These are phyloP conservation scores for Amaranthus hypochondriacus DNA, from an alignment of 148 eudicot species.

Conservation along the genomic window DNA sequence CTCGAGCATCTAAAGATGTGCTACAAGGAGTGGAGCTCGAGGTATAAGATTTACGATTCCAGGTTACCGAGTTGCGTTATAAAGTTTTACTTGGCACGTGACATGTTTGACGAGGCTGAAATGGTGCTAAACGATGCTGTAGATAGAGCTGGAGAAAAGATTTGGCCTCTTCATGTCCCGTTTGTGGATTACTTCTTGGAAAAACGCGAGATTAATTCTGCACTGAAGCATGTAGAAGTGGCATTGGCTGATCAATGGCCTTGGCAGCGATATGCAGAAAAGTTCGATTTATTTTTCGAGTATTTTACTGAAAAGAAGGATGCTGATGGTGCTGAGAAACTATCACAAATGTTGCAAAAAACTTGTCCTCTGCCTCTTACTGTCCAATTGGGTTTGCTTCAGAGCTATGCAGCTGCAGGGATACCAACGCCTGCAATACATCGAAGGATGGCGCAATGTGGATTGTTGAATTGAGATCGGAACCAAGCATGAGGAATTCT, in stretches of 20 bases:
- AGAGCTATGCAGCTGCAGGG: slow-evolving; percentile 51
- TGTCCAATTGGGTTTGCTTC: slow-evolving; percentile 42
- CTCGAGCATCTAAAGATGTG: slow-evolving; percentile 37
- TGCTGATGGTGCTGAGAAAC: slow-evolving; percentile 46
- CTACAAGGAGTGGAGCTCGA: slow-evolving; percentile 56
- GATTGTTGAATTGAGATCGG: slow-evolving; percentile 27
- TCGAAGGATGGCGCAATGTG: slow-evolving; percentile 49
- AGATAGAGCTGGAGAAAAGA: slow-evolving; percentile 23
- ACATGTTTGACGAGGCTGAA: slow-evolving; percentile 58
- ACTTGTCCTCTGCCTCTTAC: slow-evolving; percentile 34
- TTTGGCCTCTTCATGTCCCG: slow-evolving; percentile 28
- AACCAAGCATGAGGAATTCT: slow-evolving; percentile 43
- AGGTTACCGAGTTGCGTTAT: slow-evolving; percentile 49
- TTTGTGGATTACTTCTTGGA: slow-evolving; percentile 39
- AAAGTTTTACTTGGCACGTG: slow-evolving; percentile 41
- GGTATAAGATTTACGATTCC: slow-evolving; percentile 39
- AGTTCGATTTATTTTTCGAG: slow-evolving; percentile 25
- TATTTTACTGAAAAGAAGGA: slow-evolving; percentile 44
- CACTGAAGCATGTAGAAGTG: slow-evolving; percentile 43
- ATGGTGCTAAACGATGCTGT: slow-evolving; percentile 26
- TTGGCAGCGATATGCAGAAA: slow-evolving; percentile 22
- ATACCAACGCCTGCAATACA: slow-evolving; percentile 38
- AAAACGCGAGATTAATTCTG: slow-evolving; percentile 34
- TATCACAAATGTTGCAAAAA: slow-evolving; percentile 41
- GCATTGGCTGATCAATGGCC: slow-evolving; percentile 34